Evolutionary conservation across 2,329 filamentous ascomycete species (phyloP).

Genomic region (Cytospora chrysosperma): DNA sequence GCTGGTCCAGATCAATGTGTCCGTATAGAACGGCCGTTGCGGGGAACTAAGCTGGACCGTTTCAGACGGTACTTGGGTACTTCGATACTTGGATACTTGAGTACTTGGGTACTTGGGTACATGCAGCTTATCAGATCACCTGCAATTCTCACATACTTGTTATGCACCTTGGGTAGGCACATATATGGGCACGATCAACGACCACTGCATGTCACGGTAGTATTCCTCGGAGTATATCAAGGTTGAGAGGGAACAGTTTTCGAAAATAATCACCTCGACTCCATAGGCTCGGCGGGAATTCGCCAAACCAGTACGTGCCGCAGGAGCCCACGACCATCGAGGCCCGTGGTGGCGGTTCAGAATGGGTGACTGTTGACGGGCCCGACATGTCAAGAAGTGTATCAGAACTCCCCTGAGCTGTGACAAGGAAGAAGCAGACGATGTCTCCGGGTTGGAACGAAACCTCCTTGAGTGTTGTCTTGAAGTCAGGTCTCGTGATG

Average conservation of each 20-base stretch:
- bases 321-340: conserved; percentile 15
- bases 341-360: background rate
- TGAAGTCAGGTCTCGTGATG: background rate
- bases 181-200: too few relatives aligned
- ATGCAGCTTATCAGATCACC: too few relatives aligned
- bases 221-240: too few relatives aligned
- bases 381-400: conserved; percentile 27
- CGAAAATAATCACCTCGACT: too few relatives aligned
- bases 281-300: conserved; percentile 28
- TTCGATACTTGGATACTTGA: background rate
- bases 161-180: too few relatives aligned
- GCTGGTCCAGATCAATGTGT: too few relatives aligned
- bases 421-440: conserved; percentile 14
- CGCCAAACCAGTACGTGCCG: conserved; percentile 31
- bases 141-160: too few relatives aligned
- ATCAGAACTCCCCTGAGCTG: conserved; percentile 21
- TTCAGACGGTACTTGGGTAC: background rate
- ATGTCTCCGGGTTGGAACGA: background rate
- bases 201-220: too few relatives aligned
- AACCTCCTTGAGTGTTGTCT: background rate
- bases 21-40: background rate
- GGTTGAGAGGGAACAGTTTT: too few relatives aligned
- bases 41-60: background rate
- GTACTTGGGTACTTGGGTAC: too few relatives aligned
- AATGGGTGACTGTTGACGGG: conserved; percentile 26